Evolutionary conservation across 208 protist genomes (phyloP).

Genomic region (Phytomonas serpens): DNA sequence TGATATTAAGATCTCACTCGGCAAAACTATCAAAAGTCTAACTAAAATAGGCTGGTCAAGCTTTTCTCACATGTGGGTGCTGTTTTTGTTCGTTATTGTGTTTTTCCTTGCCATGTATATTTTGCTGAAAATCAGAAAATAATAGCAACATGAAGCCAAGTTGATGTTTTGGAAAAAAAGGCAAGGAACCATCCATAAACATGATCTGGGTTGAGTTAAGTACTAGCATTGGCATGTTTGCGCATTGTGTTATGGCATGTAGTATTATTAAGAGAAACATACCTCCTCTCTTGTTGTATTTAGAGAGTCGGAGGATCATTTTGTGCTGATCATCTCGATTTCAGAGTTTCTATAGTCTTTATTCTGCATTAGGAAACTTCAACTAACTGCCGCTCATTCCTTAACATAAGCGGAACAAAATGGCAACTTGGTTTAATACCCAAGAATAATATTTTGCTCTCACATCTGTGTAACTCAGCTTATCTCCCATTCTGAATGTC

Average conservation of each 20-base stretch:
- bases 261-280: neutral
- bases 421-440: too few relatives aligned
- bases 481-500: slow-evolving; percentile 14
- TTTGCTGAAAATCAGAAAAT: slow-evolving; percentile 44
- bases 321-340: neutral
- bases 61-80: slow-evolving; percentile 74
- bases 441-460: too few relatives aligned
- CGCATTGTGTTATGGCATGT: neutral
- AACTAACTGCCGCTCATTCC: too few relatives aligned
- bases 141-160: slow-evolving; percentile 5
- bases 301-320: neutral
- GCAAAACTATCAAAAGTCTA: slow-evolving; percentile 46
- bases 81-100: slow-evolving; percentile 70
- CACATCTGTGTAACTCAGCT: neutral
- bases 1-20: slow-evolving; percentile 28
- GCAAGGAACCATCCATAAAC: neutral
- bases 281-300: neutral
- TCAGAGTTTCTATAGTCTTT: neutral
- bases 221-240: neutral
- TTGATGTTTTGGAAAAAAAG: slow-evolving; percentile 1
- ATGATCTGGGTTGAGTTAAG: neutral
- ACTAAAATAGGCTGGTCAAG: slow-evolving; percentile 23
- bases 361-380: neutral
- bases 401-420: too few relatives aligned
- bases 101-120: slow-evolving; percentile 76